Percentiles rank a stretch among this genome's conserved stretches.
phyloP scores from a whole-genome alignment of 345 rosid genomes.

The Arabis alpina region DNA sequence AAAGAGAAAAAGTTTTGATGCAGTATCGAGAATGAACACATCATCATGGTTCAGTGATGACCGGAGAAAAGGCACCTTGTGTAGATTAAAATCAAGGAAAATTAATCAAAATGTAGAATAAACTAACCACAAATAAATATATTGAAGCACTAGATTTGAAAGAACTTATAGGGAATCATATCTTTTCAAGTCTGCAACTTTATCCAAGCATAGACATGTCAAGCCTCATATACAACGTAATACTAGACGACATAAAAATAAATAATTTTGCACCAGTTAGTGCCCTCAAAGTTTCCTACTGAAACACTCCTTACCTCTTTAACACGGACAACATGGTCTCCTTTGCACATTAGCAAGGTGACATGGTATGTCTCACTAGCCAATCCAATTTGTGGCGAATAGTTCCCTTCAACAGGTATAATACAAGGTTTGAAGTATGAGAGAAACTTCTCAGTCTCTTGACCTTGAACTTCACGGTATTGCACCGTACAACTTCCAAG shows the following conservation, averaged over 20 bases:
- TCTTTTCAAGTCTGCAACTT: neutral
- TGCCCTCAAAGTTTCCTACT: neutral
- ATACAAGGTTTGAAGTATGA: conserved; percentile 90
- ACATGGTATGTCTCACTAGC: conserved; percentile 51
- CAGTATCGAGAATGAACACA: conserved; percentile 77
- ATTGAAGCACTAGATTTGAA: neutral
- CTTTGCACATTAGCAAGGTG: conserved; percentile 71
- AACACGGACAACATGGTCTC: conserved; percentile 79
- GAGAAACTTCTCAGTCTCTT: conserved; percentile 75
- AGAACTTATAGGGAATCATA: neutral
- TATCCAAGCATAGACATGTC: conserved; percentile 15
- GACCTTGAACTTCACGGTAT: conserved; percentile 88
- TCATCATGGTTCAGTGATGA: conserved; percentile 84
- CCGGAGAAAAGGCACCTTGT: conserved; percentile 79
- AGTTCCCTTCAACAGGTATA: conserved; percentile 74
- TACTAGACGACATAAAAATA: neutral
- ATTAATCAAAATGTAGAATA: conserved; percentile 20
- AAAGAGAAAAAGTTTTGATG: conserved; percentile 82
- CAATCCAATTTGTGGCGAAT: conserved; percentile 45
- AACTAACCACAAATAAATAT: neutral
- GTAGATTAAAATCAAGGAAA: conserved; percentile 2
- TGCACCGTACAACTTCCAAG: conserved; percentile 84
- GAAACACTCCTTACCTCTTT: conserved; percentile 64
- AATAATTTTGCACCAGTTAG: neutral
- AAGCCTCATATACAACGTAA: neutral